Evolutionary conservation across 371 early-diverging fungal genomes (phyloP).

Genomic region (Vairimorpha apis): DNA sequence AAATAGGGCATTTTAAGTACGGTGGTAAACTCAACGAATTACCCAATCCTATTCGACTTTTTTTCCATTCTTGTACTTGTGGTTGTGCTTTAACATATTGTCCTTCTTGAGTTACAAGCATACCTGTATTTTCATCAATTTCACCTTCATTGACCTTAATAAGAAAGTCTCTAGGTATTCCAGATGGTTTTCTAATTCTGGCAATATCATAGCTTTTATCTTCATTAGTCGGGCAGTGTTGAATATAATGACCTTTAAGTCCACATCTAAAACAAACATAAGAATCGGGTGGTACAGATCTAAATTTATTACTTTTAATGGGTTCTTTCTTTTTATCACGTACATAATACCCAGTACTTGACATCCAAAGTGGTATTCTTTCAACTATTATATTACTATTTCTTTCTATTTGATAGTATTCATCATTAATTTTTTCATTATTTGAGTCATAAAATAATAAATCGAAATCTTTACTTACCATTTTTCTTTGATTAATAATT

Average conservation of each 20-base stretch:
- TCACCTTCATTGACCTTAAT: slow-evolving; percentile 43
- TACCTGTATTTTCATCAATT: slow-evolving; percentile 38
- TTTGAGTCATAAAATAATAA: slow-evolving; percentile 61
- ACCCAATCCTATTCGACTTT: slow-evolving; percentile 12
- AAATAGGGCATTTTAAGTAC: slow-evolving; percentile 55
- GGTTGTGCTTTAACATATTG: slow-evolving; percentile 60
- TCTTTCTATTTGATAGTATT: slow-evolving; percentile 56
- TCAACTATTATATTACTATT: slow-evolving; percentile 60
- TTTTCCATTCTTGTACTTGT: slow-evolving; percentile 62
- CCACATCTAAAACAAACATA: slow-evolving; percentile 64
- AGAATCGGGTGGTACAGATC: slow-evolving; percentile 50
- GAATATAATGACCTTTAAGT: slow-evolving; percentile 64
- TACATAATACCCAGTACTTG: slow-evolving; percentile 36
- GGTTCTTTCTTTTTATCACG: slow-evolving; percentile 50
- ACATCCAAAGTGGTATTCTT: slow-evolving; percentile 62
- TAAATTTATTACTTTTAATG: background rate
- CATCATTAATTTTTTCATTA: slow-evolving; percentile 58
- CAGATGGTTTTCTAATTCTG: slow-evolving; percentile 61
- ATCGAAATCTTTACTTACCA: slow-evolving; percentile 62
- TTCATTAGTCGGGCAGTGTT: slow-evolving; percentile 64
- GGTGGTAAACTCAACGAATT: slow-evolving; percentile 29
- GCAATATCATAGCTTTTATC: slow-evolving; percentile 62
- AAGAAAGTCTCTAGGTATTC: slow-evolving; percentile 63
- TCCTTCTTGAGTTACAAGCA: slow-evolving; percentile 58
- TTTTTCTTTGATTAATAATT: slow-evolving; percentile 57